A percentile compares a stretch with the other conserved stretches of the same genome.
These are phyloP conservation scores for Pyrus communis DNA, from an alignment of 306 rosid species.

Conservation along the genomic window DNA sequence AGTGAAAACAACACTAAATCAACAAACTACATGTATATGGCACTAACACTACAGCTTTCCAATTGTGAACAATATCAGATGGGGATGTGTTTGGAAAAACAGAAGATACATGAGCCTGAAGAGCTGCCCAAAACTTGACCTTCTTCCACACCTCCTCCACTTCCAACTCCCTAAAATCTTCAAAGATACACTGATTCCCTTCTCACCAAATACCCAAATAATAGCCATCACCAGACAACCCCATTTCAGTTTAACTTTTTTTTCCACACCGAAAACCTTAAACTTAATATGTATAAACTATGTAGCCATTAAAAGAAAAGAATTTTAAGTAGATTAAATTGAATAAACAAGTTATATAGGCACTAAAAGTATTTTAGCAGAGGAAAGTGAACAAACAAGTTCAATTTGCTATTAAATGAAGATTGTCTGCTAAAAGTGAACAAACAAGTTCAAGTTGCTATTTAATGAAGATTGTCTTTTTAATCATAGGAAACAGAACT, in stretches of 20 bases:
- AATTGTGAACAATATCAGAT: too few species aligned
- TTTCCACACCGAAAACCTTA: neutral
- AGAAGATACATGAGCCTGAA: too few species aligned
- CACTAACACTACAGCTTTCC: too few species aligned
- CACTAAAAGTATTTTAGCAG: neutral
- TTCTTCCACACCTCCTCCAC: too few species aligned
- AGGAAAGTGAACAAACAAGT: neutral
- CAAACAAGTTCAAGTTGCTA: neutral
- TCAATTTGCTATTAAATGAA: neutral
- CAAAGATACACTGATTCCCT: too few species aligned
- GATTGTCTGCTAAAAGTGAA: neutral
- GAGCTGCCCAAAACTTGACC: too few species aligned
- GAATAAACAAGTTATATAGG: neutral
- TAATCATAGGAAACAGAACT: neutral
- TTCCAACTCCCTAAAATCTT: too few species aligned
- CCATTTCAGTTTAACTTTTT: neutral
- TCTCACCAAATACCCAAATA: too few species aligned
- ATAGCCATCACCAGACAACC: neutral
- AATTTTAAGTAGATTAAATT: neutral
- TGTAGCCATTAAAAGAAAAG: neutral
- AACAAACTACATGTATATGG: too few species aligned
- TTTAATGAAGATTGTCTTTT: neutral
- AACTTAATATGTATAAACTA: neutral
- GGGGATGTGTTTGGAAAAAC: too few species aligned
- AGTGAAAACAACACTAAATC: neutral